Percentiles rank a stretch among this genome's conserved stretches.
phyloP scores from a whole-genome alignment of 208 protist species.

The Endotrypanum monterogeii region DNA sequence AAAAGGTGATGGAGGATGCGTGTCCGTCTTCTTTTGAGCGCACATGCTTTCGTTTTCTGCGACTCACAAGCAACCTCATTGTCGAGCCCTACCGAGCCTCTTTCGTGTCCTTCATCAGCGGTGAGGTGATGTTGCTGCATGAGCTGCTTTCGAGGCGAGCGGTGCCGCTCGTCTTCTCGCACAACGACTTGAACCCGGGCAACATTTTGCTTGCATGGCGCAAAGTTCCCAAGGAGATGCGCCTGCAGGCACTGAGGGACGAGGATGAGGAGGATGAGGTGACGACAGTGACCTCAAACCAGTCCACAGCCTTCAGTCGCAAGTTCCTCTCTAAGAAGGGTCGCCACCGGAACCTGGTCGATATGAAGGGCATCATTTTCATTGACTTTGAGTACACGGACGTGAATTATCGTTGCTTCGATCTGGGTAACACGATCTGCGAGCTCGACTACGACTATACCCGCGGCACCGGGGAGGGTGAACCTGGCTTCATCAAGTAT shows the following conservation, averaged over 20 bases:
- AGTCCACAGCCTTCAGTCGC: conserved; percentile 55
- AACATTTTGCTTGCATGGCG: conserved; percentile 79
- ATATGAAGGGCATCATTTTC: conserved; percentile 71
- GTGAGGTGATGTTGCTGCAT: conserved; percentile 61
- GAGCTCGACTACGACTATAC: conserved; percentile 89
- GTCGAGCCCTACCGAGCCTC: conserved; percentile 35
- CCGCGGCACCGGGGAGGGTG: conserved; percentile 61
- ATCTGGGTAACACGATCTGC: conserved; percentile 85
- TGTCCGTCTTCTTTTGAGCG: conserved; percentile 85
- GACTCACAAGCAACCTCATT: conserved; percentile 58
- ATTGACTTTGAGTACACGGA: conserved; percentile 91
- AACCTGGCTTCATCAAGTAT: conserved; percentile 82
- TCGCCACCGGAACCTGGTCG: conserved; percentile 69
- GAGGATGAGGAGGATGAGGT: conserved; percentile 51
- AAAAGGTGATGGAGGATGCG: conserved; percentile 70
- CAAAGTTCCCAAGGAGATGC: conserved; percentile 43
- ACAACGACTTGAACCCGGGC: conserved; percentile 86
- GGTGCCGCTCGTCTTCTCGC: conserved; percentile 77
- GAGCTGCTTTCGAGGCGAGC: conserved; percentile 33
- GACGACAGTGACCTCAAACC: conserved; percentile 42
- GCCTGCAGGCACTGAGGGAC: conserved; percentile 16
- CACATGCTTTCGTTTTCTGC: conserved; percentile 66
- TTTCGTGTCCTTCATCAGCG: conserved; percentile 51
- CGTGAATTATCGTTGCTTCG: conserved; percentile 83
- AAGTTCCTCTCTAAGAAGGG: conserved; percentile 70